Evolutionary conservation across 768 basidiomycete genomes (phyloP).

Genomic region (Podaxis sp.): DNA sequence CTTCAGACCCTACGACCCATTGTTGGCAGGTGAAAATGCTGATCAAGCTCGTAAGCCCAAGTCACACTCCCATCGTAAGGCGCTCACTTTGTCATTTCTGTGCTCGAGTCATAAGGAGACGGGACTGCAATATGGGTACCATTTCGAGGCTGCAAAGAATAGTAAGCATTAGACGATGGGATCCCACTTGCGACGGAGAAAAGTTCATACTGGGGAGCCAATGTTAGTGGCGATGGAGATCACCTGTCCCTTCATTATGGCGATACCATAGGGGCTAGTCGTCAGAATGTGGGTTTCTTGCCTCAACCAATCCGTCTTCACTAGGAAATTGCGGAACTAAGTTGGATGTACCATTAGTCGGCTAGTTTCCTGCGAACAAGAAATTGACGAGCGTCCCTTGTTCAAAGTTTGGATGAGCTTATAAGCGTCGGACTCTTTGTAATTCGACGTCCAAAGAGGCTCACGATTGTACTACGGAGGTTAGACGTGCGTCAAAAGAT

Average conservation of each 20-base stretch:
- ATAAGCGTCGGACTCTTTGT: conserved; percentile 54
- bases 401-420: conserved; percentile 59
- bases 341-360: background rate
- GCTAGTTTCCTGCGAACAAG: background rate
- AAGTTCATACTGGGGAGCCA: conserved; percentile 54
- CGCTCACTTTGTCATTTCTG: conserved; percentile 54
- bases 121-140: conserved; percentile 50
- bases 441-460: conserved; percentile 67
- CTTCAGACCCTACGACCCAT: conserved; percentile 64
- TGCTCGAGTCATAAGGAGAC: conserved; percentile 45
- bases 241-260: conserved; percentile 59
- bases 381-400: conserved; percentile 29
- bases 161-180: background rate
- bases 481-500: conserved; percentile 1
- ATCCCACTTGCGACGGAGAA: conserved; percentile 14
- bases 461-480: conserved; percentile 61
- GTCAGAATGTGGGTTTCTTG: conserved; percentile 50
- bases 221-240: conserved; percentile 65
- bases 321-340: conserved; percentile 63
- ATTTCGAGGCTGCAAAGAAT: conserved; percentile 46
- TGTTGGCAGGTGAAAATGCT: conserved; percentile 65
- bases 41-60: background rate
- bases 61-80: background rate
- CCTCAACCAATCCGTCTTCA: conserved; percentile 53
- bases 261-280: conserved; percentile 46